Conservation (phyloP, 257 asterid species). For the Cynanchum wilfordii region DNA sequence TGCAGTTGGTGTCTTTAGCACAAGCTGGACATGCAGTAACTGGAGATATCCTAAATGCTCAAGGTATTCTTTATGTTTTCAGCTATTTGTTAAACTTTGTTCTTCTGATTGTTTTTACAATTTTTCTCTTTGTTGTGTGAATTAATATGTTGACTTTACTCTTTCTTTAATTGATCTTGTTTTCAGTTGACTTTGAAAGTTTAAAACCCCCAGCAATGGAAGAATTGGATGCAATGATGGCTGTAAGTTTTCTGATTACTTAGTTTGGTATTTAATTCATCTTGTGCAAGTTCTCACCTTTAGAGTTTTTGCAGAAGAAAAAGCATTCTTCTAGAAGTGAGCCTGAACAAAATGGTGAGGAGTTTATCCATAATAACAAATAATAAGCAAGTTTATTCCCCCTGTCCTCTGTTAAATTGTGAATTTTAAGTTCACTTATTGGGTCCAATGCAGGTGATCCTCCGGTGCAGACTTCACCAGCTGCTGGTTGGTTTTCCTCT, state of each 20-base stretch:
- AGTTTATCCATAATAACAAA: conserved; percentile 13
- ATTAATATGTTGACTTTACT: conserved; percentile 2
- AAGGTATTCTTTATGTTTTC: conserved; percentile 38
- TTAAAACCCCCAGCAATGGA: conserved; percentile 79
- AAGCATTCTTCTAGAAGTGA: conserved; percentile 44
- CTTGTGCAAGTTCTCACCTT: conserved; percentile 8
- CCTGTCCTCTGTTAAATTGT: not conserved
- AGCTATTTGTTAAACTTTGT: not conserved
- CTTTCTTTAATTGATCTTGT: conserved; percentile 14
- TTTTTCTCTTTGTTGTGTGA: not conserved
- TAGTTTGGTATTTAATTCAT: conserved; percentile 2
- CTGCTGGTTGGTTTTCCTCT: conserved; percentile 92
- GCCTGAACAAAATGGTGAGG: conserved; percentile 64
- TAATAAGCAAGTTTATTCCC: not conserved
- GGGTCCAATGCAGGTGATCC: conserved; percentile 43
- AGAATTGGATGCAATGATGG: conserved; percentile 69
- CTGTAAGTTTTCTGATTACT: conserved; percentile 45
- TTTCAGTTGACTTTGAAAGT: conserved; percentile 74
- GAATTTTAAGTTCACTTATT: conserved; percentile 21
- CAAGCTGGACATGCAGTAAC: conserved; percentile 74
- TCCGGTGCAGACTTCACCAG: conserved; percentile 56
- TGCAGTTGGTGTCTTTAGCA: conserved; percentile 74
- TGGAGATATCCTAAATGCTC: conserved; percentile 47
- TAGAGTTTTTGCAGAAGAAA: conserved; percentile 47
- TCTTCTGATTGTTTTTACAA: not conserved